phyloP scores from a whole-genome alignment of 805 yeast species.

The Starmera quercuum region DNA sequence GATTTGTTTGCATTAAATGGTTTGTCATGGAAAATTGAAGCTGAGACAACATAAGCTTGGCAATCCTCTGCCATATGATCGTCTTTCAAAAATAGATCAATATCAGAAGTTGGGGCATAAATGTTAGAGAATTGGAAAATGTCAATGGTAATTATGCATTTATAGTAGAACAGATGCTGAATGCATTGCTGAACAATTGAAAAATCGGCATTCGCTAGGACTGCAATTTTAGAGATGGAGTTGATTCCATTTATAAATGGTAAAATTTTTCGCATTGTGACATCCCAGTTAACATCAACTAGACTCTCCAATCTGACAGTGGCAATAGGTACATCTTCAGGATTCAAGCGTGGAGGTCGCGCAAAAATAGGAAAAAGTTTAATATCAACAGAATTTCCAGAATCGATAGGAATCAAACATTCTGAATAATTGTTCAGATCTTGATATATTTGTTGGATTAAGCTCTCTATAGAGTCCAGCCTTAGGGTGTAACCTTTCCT shows the following conservation, averaged over 20 bases:
- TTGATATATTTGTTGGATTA: conserved; percentile 86
- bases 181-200: conserved; percentile 76
- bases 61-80: conserved; percentile 70
- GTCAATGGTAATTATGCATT: conserved; percentile 75
- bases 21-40: conserved; percentile 25
- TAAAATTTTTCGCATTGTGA: conserved; percentile 82
- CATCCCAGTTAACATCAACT: conserved; percentile 94
- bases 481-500: conserved; percentile 14
- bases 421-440: conserved; percentile 94
- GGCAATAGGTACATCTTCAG: conserved; percentile 89
- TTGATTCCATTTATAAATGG: conserved; percentile 88
- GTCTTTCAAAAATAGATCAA: conserved; percentile 61
- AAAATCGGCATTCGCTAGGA: conserved; percentile 74
- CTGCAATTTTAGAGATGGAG: conserved; percentile 69
- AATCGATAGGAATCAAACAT: conserved; percentile 89
- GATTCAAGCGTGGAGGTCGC: conserved; percentile 66
- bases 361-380: conserved; percentile 87
- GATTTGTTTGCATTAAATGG: conserved; percentile 22
- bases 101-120: conserved; percentile 81
- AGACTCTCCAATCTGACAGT: conserved; percentile 66
- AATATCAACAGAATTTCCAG: conserved; percentile 83
- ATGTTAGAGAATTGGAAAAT: conserved; percentile 84
- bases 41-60: conserved; percentile 65
- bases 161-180: conserved; percentile 85
- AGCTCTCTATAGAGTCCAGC: conserved; percentile 53